Base-by-base conservation (phyloP, 176 grass and related monocot genomes). In the Tillandsia fasciculata region DNA sequence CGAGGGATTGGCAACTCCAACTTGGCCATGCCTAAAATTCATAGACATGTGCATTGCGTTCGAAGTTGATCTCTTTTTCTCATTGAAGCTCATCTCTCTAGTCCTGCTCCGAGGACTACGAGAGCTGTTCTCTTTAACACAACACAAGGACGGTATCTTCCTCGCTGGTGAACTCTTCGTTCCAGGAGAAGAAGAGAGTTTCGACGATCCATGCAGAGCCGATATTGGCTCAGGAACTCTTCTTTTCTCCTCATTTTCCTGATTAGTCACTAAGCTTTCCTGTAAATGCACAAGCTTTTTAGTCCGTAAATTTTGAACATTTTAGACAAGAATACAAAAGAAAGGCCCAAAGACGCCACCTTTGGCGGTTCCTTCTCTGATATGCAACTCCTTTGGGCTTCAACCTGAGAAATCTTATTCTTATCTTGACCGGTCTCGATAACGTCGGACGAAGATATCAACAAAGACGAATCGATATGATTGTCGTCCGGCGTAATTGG, bases 241-340 rank as follows among this genome's bases (percentile, higher is more conserved):
- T 63, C 51, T 14, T 72, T 63, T 66, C 58, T 78, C 80, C 74
- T 78, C 86, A 28, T 5, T 72, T 51, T 51, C 73, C 70, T 87
- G 81, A 68, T 96, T 90, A 33, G 72, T 73, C 65, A 90, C 58
- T 24, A 67, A 78, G 63, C 79, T 85, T 71, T 96, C 91, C 87
- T 90, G 82, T 51, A 85, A 80, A 49, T 2, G 68, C 64, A 3
- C 5, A 0, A 64, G 26, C 17, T 72, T 24, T 48, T 8, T 48
- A 13, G 8, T 10, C 48, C 57, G 51, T 13, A 54, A 27, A 20
- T 56, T 27, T 6, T 64, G 12, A 76, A 33, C 18, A 68, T 50
- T 58, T 54, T 48, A 27, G 52, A 59, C 4, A 65, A 75, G 50
- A 42, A 20, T n/a, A 3, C 53, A 11, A 23, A 27, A 27, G 51